Evolutionary conservation across 2,329 filamentous ascomycete species (phyloP), one percentile per base, ranked within the genome.

Genomic region (Colletotrichum gigasporum): DNA sequence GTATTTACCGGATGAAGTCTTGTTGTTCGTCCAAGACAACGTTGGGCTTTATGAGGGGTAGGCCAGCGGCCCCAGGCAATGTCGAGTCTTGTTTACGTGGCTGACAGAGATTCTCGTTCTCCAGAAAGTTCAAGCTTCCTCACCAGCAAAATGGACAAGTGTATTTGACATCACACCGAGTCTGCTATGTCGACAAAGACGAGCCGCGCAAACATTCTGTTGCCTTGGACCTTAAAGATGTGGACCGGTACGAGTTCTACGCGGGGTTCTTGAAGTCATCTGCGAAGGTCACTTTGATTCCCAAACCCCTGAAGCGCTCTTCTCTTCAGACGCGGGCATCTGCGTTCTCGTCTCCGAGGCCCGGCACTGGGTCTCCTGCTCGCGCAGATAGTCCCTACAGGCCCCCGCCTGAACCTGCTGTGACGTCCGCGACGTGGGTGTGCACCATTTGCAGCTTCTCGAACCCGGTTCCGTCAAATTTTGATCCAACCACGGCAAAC

Each of bases 41-140:
- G 94, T 99, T 72, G 96, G 96, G 70, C 85, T 99, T 67, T 99
- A 99, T 82, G 93, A 98, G 85, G 96, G 96, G 94, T 97, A 85
- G 80, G 89, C 82, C 50, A 30, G 20, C 52, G 16, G 24, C 41
- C 22, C n/a, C 51, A 35, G 16, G 35, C 16, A n/a, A 26, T 3
- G 1, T 30, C 5, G 12, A 24, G 10, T 28, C 2, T 11, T 39
- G 11, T 28, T n/a, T 35, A 3, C 6, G 5, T 28, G 4, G 28
- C 62, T 66, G 18, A 66, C 47, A 53, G 26, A 16, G 32, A 3
- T n/a, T 3, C 7, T 12, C n/a, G 22, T 24, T 5, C 3, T 20
- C 35, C 71, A 97, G 94, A 71, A 98, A 97, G 82, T 96, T 90
- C 82, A 99, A 99, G 82, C 90, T 99, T 57, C 91, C 93, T 34